phyloP scores from a whole-genome alignment of 2,329 filamentous ascomycete genomes.

The Remersonia thermophila region DNA sequence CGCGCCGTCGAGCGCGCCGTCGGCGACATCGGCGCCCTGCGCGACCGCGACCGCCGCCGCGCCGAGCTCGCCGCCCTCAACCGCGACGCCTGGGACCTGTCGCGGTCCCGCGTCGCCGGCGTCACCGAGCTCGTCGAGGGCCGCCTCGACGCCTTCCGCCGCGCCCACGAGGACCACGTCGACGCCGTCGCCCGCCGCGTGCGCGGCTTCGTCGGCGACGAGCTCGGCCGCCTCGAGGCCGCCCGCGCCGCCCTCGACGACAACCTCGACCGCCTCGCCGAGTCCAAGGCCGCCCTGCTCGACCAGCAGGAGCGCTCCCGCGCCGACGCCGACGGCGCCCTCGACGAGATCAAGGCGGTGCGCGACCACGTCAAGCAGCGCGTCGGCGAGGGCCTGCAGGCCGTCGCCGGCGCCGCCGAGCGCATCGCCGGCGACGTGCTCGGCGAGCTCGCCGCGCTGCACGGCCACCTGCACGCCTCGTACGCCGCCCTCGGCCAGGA shows the following conservation, averaged over 20 bases:
- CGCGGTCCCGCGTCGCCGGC: constrained; percentile 61
- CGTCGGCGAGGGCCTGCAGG: constrained; percentile 72
- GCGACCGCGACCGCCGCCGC: constrained; percentile 75
- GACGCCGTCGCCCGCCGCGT: constrained; percentile 57
- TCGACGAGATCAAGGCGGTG: constrained; percentile 85
- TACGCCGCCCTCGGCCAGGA: constrained; percentile 76
- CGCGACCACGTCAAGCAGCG: constrained; percentile 78
- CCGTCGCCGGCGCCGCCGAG: constrained; percentile 72
- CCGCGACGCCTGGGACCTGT: constrained; percentile 63
- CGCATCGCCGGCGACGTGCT: constrained; percentile 83
- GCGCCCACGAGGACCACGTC: constrained; percentile 61
- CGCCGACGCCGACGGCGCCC: constrained; percentile 77
- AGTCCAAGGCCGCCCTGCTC: constrained; percentile 55
- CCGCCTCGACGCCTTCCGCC: constrained; percentile 59
- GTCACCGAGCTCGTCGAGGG: constrained; percentile 67
- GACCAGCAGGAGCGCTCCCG: constrained; percentile 57
- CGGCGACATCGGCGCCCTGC: constrained; percentile 65
- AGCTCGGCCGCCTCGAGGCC: constrained; percentile 56
- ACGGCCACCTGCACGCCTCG: constrained; percentile 66
- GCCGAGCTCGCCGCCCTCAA: constrained; percentile 75
- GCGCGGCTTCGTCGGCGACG: constrained; percentile 61
- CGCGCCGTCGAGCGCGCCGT: constrained; percentile 68
- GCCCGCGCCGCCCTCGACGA: constrained; percentile 60
- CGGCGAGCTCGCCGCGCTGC: constrained; percentile 72
- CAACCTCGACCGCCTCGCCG: constrained; percentile 54